Conservation (phyloP, 192 early-diverging fungal species). For the Backusella parvicylindrica region DNA sequence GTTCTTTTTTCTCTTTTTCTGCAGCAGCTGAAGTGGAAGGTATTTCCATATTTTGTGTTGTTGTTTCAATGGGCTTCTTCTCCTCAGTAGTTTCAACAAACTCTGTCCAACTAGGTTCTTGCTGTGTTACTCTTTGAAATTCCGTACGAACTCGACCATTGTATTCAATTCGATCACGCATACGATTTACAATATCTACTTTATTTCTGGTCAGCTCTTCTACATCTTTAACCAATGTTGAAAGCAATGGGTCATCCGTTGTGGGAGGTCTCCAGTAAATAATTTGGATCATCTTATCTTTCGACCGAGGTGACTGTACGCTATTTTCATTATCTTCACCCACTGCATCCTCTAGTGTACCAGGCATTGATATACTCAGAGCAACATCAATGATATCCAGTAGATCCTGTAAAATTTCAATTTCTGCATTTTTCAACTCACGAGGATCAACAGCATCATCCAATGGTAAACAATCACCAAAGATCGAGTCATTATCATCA, state of each 20-base stretch:
- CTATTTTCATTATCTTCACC: constrained; percentile 6
- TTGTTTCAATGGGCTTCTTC: not conserved
- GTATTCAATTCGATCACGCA: constrained; percentile 37
- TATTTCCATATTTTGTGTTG: not conserved
- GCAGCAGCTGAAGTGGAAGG: not conserved
- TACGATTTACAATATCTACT: constrained; percentile 34
- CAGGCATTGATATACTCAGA: constrained; percentile 48
- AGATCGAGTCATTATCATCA: constrained; percentile 23
- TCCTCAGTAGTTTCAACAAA: constrained; percentile 18
- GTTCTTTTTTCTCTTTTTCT: not conserved
- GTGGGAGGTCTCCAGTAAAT: constrained; percentile 49
- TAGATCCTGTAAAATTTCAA: constrained; percentile 35
- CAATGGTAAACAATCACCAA: constrained; percentile 15
- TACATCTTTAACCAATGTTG: constrained; percentile 25
- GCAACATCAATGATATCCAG: constrained; percentile 44
- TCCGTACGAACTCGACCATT: constrained; percentile 28
- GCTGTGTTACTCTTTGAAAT: constrained; percentile 27
- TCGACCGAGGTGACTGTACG: constrained; percentile 44
- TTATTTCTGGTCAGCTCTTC: constrained; percentile 27
- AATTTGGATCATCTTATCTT: constrained; percentile 51
- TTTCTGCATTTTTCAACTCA: constrained; percentile 11
- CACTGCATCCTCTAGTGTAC: constrained; percentile 4
- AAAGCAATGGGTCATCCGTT: constrained; percentile 21
- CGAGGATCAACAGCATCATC: constrained; percentile 10
- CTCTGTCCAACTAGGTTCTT: constrained; percentile 34